Evolutionary conservation across 345 rosid genomes (phyloP).

Genomic region (Citrus inodora): DNA sequence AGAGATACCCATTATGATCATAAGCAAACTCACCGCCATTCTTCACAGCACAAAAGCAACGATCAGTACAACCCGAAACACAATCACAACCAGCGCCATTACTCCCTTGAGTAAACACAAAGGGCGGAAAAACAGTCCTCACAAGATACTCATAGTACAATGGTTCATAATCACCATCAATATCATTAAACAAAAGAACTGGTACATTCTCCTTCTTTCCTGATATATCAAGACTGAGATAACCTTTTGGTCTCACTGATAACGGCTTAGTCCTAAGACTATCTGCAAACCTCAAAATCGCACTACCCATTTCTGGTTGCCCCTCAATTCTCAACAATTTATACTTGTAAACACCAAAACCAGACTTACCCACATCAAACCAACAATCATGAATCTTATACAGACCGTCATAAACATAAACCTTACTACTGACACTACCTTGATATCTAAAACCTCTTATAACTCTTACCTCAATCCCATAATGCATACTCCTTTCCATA

Average conservation of each 20-base stretch:
- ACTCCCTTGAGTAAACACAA: slow-evolving; percentile 29
- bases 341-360: slow-evolving; percentile 84
- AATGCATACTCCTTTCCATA: slow-evolving; percentile 74
- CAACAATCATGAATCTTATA: slow-evolving; percentile 79
- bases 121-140: slow-evolving; percentile 60
- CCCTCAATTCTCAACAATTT: slow-evolving; percentile 71
- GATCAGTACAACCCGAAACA: slow-evolving; percentile 54
- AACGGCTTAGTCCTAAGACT: slow-evolving; percentile 52
- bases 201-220: slow-evolving; percentile 59
- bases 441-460: slow-evolving; percentile 71
- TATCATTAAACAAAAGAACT: slow-evolving; percentile 66
- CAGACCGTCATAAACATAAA: slow-evolving; percentile 87
- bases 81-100: slow-evolving; percentile 70
- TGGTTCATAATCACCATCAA: slow-evolving; percentile 75
- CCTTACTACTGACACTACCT: slow-evolving; percentile 41
- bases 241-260: slow-evolving; percentile 64
- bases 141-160: slow-evolving; percentile 74
- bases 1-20: slow-evolving; percentile 56
- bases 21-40: slow-evolving; percentile 85
- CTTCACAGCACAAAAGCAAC: slow-evolving; percentile 66
- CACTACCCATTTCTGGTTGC: slow-evolving; percentile 81
- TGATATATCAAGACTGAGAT: slow-evolving; percentile 74
- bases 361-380: slow-evolving; percentile 90
- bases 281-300: slow-evolving; percentile 60
- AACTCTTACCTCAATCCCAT: slow-evolving; percentile 81